These are phyloP conservation scores for Fusarium sp. DNA, from an alignment of 2,329 filamentous ascomycete species.

Conservation along the genomic window DNA sequence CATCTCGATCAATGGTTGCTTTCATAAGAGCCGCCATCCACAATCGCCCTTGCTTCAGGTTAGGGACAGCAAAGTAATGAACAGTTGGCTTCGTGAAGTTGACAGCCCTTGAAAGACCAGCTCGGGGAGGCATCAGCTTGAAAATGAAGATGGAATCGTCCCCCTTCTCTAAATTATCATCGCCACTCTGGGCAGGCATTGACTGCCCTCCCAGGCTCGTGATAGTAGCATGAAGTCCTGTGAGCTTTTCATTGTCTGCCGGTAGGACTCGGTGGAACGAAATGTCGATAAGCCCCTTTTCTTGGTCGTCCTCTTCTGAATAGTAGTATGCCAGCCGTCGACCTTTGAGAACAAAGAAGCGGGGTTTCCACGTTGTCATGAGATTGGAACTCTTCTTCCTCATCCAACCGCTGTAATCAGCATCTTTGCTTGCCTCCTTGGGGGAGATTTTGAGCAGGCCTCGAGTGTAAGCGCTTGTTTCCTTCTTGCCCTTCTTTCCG, in stretches of 20 bases:
- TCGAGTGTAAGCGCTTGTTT: slow-evolving; percentile 92
- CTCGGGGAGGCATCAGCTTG: slow-evolving; percentile 92
- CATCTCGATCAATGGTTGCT: slow-evolving; percentile 95
- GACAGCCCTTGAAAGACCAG: slow-evolving; percentile 88
- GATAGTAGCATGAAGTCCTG: slow-evolving; percentile 89
- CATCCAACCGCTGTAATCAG: slow-evolving; percentile 99
- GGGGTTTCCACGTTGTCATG: slow-evolving; percentile 97
- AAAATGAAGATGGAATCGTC: slow-evolving; percentile 92
- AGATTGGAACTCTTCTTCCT: slow-evolving; percentile 97
- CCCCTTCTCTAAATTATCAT: slow-evolving; percentile 58
- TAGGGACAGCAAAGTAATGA: slow-evolving; percentile 97
- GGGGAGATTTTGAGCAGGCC: slow-evolving; percentile 86
- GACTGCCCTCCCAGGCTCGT: slow-evolving; percentile 73
- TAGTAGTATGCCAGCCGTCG: slow-evolving; percentile 96
- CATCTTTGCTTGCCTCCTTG: slow-evolving; percentile 83
- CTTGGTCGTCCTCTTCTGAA: slow-evolving; percentile 89
- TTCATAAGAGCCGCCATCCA: slow-evolving; percentile 99
- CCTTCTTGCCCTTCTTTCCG: slow-evolving; percentile 86
- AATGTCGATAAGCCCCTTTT: slow-evolving; percentile 97
- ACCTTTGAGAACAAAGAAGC: slow-evolving; percentile 94
- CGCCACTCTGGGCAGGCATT: slow-evolving; percentile 62
- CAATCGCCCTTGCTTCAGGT: slow-evolving; percentile 84
- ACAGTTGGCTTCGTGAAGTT: slow-evolving; percentile 98
- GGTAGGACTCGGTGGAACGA: slow-evolving; percentile 97
- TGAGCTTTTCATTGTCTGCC: slow-evolving; percentile 90